Base-by-base conservation (phyloP, 257 asterid species). In the Cynanchum wilfordii region DNA sequence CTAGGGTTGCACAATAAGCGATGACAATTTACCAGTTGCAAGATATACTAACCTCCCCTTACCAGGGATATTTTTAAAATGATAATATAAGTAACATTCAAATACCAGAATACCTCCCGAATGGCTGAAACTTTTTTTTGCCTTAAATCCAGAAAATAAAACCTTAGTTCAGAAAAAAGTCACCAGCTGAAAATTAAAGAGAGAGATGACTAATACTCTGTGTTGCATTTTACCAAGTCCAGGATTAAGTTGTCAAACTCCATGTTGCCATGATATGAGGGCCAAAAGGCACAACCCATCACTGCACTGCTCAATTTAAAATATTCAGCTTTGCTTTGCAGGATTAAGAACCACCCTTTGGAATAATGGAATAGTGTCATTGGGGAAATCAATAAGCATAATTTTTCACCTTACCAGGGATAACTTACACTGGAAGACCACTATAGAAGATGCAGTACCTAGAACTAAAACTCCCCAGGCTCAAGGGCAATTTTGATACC, bases 31-130 rank as follows among this genome's bases (percentile, higher is more conserved):
- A 94, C 92, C 96, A 88, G 84, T 87, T 78, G 86, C 87, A 77
- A 84, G 52, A 80, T 78, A 85, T 74, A 83, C 92, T 91, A 89
- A 81, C 86, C 80, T 84, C 99, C 97, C 97, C 99, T 95, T 90
- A 95, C 97, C 99, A 89, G 99, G 98, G 99, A 84, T 33, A 73
- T 79, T 82, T 79, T 79, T 84, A 82, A 68, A 33, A 66, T 40
- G 64, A 56, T 17, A 79, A 80, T 79, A 77, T 73, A 76, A 80
- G 78, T 75, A 81, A 87, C 68, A 75, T 75, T 73, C 77, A 80
- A 78, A 84, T 86, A 88, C 93, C 92, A 47, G 84, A 85, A 82
- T 81, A 84, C 81, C 97, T 81, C 88, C 92, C 71, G 88, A 87
- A 86, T 73, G 64, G 88, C 87, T 73, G 97, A 86, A 88, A 87